Evolutionary conservation across 805 yeast genomes (phyloP), one percentile per base, ranked within the genome.

Genomic region (Debaryomyces prosopidis): DNA sequence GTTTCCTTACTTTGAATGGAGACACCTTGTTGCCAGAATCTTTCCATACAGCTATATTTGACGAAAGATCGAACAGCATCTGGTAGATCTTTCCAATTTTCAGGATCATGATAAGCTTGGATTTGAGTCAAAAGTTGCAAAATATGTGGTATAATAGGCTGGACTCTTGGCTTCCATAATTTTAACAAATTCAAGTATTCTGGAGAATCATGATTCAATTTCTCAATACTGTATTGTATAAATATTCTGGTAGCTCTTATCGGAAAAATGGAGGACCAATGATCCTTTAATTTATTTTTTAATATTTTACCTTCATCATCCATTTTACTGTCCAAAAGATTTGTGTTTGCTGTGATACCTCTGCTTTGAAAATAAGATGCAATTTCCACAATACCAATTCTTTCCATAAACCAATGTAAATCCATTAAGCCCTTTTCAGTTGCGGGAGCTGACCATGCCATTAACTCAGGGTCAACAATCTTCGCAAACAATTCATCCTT

Each of bases 1-100:
- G 94, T 90, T 61, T 94, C 98, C 57, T 89, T 86, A 2, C 96
- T 84, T 66, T 94, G 96, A 46, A 88, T 87, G 1, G 97, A 88
- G 17, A 96, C 95, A 14, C 99, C 99, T 49, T 90, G 96, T 60
- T 95, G 98, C 99, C 99, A 94, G 63, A 94, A 94, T 57, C 98
- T 76, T 69, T 94, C 99, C 61, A 85, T 82, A 40, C 95, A 86
- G 48, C 95, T 85, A 56, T 89, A 85, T 52, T 80, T 79, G n/a
- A 92, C 96, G 71, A 95, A 92, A 1, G 92, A 76, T 62, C 89
- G 96, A 1, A 94, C 98, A 45, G 89, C 95, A 2, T 77, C 78
- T 0, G 99, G 98, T 40, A 94, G 72, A 33, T 81, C 87, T 11
- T 73, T 73, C 98, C 99, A 92, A 63, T 92, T 92, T 10, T 76